Evolutionary conservation across 495 filamentous ascomycete species (phyloP), one percentile per base, ranked within the genome.

Genomic region (Xylaria acuta): DNA sequence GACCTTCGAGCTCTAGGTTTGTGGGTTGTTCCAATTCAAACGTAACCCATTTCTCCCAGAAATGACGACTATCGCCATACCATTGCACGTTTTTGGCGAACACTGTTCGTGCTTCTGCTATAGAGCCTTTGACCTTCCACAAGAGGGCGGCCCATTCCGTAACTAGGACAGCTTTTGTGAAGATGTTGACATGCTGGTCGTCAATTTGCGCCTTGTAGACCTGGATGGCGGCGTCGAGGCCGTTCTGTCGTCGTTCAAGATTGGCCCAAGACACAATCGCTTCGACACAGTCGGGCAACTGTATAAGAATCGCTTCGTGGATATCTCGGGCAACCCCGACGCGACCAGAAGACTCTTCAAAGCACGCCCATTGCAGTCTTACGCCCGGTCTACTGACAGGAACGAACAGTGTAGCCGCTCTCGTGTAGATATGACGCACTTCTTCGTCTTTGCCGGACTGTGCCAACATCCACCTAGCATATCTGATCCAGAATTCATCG

Each of bases 401-500:
- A 0, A 94, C 93, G 78, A 91, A 98, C 4, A 97, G 79, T 69
- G 87, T 93, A 73, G 90, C 89, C 14, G 95, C 97, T 67, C 94
- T 90, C 80, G 96, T 92, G 75, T 97, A 98, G 74, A 99, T 94
- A 79, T 92, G 94, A 32, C 97, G 91, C 3, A 96, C 92, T 77
- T 99, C 97, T 76, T 97, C 94, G 69, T 94, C 90, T 79, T 97
- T 97, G 60, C 85, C 88, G 0, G 87, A 75, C 76, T 97, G 93
- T 3, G 90, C 91, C 74, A 86, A 86, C 94, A 99, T 98, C 96
- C 96, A 99, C 20, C 97, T 87, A n/a, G 93, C 94, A 82, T 97
- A 99, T 1, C 96, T 91, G 69, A 97, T 88, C 96, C 96, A 99
- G 81, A 99, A 97, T 76, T 98, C 95, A 60, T 98, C 95, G 73